Evolutionary conservation across 2,329 filamentous ascomycete genomes (phyloP).

Genomic region (Cytospora leucostoma): DNA sequence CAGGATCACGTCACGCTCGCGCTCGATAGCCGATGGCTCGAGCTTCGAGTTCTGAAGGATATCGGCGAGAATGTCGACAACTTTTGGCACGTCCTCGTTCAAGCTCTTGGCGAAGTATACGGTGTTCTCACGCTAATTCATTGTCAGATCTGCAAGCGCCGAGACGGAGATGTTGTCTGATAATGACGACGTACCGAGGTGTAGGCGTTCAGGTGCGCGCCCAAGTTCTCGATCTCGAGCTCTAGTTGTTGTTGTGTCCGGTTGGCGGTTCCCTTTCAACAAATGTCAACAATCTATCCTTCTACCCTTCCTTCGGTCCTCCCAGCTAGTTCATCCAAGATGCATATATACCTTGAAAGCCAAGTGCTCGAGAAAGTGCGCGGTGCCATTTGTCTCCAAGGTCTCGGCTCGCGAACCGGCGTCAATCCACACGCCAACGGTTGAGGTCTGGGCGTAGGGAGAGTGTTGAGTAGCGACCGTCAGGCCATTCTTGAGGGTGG

Average conservation of each 20-base stretch:
- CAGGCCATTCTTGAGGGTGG: slow-evolving; percentile 95
- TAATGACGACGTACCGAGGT: slow-evolving; percentile 75
- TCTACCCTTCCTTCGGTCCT: slow-evolving; percentile 7
- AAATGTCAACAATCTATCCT: slow-evolving; percentile 5
- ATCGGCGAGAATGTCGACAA: slow-evolving; percentile 97
- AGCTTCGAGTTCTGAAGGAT: slow-evolving; percentile 99
- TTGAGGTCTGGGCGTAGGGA: slow-evolving; percentile 96
- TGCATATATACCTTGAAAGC: slow-evolving; percentile 84
- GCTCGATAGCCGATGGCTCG: slow-evolving; percentile 87
- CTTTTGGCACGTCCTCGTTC: slow-evolving; percentile 94
- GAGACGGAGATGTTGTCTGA: slow-evolving; percentile 12
- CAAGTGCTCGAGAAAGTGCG: slow-evolving; percentile 99
- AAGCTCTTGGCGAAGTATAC: slow-evolving; percentile 99
- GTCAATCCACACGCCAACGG: slow-evolving; percentile 99
- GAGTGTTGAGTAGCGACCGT: slow-evolving; percentile 98
- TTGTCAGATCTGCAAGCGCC: slow-evolving; percentile 30
- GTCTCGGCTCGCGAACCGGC: slow-evolving; percentile 98
- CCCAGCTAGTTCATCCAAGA: slow-evolving; percentile 3
- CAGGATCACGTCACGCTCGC: slow-evolving; percentile 97
- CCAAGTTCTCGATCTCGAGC: slow-evolving; percentile 99
- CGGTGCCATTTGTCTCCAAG: slow-evolving; percentile 97
- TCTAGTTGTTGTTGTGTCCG: slow-evolving; percentile 96
- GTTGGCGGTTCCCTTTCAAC: slow-evolving; percentile 78
- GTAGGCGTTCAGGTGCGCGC: slow-evolving; percentile 98
- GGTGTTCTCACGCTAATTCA: slow-evolving; percentile 88